Evolutionary conservation across 306 rosid species (phyloP), one percentile per base, ranked within the genome.

Genomic region (Oemleria cerasiformis): DNA sequence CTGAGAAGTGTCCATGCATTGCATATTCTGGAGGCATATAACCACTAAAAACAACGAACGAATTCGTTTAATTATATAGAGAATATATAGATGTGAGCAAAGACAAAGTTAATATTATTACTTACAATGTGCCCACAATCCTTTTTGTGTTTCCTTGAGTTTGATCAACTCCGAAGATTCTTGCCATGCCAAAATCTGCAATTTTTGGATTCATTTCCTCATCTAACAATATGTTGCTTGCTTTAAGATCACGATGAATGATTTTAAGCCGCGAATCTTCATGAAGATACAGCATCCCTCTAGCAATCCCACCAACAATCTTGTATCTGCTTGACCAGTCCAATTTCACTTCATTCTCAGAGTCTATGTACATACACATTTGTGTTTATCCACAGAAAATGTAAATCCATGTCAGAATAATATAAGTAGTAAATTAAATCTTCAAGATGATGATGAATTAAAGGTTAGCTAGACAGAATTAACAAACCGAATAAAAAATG

Each of bases 231-330:
- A 82, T 13, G 6, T 82, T 82, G 21, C 80, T 78, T 0, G 82
- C 77, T 65, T 82, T 82, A 11, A 82, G 82, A 71, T 78, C 77
- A 1, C 83, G 80, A 41, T 78, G 86, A 14, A 78, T 82, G 55
- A 82, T 78, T 44, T 42, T 66, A 12, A 82, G 77, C 11, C 72
- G 56, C 54, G 83, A 82, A 58, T 82, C 86, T 23, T 82, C 65
- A 13, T 78, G 86, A 23, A 78, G 80, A 55, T 78, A 78, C 6
- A 71, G 25, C 12, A 82, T 40, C 25, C 83, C 83, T 36, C 75
- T 44, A 74, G 80, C 75, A 59, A 74, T 78, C 12, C 73, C 80
- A 0, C 39, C 65, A 9, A 82, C 71, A 11, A 82, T 75, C 23
- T 74, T 82, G 78, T 63, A 74, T 7, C 86, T 67, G 5, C 0